Base-by-base conservation (phyloP, 371 early-diverging fungal genomes). In the Mortierella sp. region DNA sequence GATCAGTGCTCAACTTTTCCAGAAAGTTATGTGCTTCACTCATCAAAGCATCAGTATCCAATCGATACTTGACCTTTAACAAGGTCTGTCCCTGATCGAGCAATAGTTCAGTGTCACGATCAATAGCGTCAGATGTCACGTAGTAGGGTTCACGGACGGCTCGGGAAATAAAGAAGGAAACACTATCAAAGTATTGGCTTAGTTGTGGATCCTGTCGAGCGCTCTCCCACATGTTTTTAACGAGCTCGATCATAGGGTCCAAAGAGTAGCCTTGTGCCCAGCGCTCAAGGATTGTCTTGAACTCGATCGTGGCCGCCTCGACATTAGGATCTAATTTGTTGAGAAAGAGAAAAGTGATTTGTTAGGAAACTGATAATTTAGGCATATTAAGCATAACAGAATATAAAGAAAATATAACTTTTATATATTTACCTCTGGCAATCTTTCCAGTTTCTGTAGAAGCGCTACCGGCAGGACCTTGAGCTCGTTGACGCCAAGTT, bases 211-310 rank as follows among this genome's bases (percentile, higher is more conserved):
- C 88, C 2, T 70, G 54, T 45, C 45, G 73, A 12, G 84, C 71
- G 51, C 77, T 84, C 6, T 64, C 18, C 60, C 83, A 72, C 12
- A 87, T 75, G 16, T 73, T 70, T 45, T 87, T 76, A 49, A 88
- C 52, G 16, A 70, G 66, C 3, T 62, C 58, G 16, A 89, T 81
- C 35, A 89, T 68, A 6, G 84, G 84, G 70, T 89, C 88, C 37
- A 89, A 64, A 11, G 84, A 68, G 10, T 80, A 57, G 0, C 87
- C 89, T 75, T 89, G 89, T 18, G 88, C 88, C 89, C 89, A 89
- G 26, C 84, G 85, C 71, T 89, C 87, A n/a, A 88, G 70, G 14
- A 89, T 84, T 18, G 87, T 70, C 75, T 87, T 87, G 65, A 86
- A 73, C 70, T 89, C 89, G 5, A 72, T 22, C 30, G 81, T 79